phyloP scores from a whole-genome alignment of 371 early-diverging fungal genomes.

The Capniomyces stellatus region DNA sequence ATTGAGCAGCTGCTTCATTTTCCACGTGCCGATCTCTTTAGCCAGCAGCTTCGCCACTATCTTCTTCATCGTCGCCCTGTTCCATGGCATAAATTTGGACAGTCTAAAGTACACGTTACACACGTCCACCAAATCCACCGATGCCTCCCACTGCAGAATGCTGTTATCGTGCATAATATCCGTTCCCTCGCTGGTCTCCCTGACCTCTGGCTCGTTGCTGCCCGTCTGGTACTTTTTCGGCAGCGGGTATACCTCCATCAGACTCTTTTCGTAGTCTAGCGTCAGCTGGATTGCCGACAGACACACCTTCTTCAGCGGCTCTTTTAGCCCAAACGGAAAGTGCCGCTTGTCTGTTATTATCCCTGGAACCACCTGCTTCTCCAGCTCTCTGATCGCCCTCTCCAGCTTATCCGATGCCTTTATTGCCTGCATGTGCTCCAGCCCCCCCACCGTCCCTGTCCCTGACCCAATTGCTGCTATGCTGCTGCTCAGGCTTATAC shows the following conservation, averaged over 20 bases:
- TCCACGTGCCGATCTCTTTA: conserved; percentile 17
- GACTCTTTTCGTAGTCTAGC: conserved; percentile 18
- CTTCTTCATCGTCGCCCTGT: conserved; percentile 23
- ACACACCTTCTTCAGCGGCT: conserved; percentile 22
- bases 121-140: conserved; percentile 23
- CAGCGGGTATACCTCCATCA: conserved; percentile 8
- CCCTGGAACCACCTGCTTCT: conserved; percentile 4
- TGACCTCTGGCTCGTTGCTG: background rate
- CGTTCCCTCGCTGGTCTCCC: background rate
- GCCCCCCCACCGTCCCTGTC: background rate
- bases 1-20: conserved; percentile 24
- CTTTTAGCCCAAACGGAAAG: conserved; percentile 24
- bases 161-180: conserved; percentile 13
- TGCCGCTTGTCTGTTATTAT: conserved; percentile 21
- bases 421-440: conserved; percentile 11
- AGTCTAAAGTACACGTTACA: conserved; percentile 15
- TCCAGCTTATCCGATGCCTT: conserved; percentile 15
- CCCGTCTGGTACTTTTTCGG: background rate
- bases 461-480: no score
- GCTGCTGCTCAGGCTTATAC: background rate
- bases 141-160: conserved; percentile 20
- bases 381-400: conserved; percentile 7
- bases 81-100: conserved; percentile 18
- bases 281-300: conserved; percentile 22
- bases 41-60: conserved; percentile 23